Evolutionary conservation across 2,329 filamentous ascomycete genomes (phyloP), one percentile per base, ranked within the genome.

Genomic region (Claviceps quebecensis): DNA sequence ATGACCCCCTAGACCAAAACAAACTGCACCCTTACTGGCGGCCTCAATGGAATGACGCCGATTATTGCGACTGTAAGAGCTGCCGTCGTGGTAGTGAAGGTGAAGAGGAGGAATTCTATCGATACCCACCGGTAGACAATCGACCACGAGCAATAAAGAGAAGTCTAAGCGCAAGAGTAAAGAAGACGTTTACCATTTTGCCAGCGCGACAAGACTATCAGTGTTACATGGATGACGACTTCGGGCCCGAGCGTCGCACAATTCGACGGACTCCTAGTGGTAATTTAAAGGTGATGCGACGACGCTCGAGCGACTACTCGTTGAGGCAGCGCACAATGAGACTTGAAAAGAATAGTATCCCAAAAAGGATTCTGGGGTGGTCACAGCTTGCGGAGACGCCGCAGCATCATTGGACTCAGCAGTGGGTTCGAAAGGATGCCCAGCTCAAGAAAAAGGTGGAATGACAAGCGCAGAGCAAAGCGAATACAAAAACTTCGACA

Each of bases 11-110:
- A 2, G 78, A 83, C 45, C 72, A 72, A 40, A 69, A 70, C 46
- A 77, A 72, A 56, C 63, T 83, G 14, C 79, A 83, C 61, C 78
- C 80, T 1, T 75, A 76, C 58, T 83, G 80, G 80, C 71, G 75
- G 6, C 79, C 80, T n/a, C 64, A 73, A 14, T 72, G 73, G 57
- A 65, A 70, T 23, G 59, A 63, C 14, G 59, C 60, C 2, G 60
- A 65, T n/a, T 61, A 66, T 16, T 63, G 58, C 23, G 62, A 63
- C 17, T 62, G 63, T 39, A 59, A 60, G 45, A 58, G 63, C 50
- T 54, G 52, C 43, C 47, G 44, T n/a, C 63, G 69, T 44, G 67
- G 69, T 19, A 59, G 67, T 0, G 65, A 69, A 13, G 67, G 68
- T 8, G 60, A 34, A 9, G 29, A 67, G n/a, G 69, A 67, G 8